Base-by-base conservation (phyloP, 441 rosid species). In the Eruca vesicaria region DNA sequence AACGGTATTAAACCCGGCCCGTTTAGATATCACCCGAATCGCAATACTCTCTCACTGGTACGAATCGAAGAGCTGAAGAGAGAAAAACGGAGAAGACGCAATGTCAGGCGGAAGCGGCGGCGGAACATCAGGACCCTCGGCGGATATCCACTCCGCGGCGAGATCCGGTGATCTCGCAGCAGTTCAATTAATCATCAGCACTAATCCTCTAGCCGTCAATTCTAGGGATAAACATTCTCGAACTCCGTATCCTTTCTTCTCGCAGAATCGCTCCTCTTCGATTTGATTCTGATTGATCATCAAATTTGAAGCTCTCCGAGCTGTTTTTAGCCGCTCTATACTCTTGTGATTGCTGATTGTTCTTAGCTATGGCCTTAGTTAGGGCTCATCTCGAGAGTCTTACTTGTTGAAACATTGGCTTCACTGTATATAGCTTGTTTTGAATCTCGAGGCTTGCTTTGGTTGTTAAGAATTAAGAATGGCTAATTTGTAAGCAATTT, bases 181-280 rank as follows among this genome's bases (percentile, higher is more conserved):
- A 1, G 86, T 91, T 64, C 87, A 81, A 72, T 64, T 83, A 10
- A 86, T 88, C 20, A 83, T 92, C 72, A 74, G 76, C 57, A 79
- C 91, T 9, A 88, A 88, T 66, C 95, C 96, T 38, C 68, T 91
- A 78, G 84, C 86, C 8, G 74, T 91, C 70, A 92, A 93, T 79
- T 84, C 92, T 48, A 87, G 98, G 84, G 99, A 95, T 89, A 95
- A 87, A 81, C 98, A 88, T 84, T 92, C 97, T 31, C 84, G 98
- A 19, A 95, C 96, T 67, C 96, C 99, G 97, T 92, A 91, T 87
- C 95, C 92, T 83, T 60, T 50, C 45, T 10, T 60, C 57, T 41
- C 56, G 11, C 31, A 8, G 16, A 52, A 53, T 20, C 21, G 20
- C 6, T 67, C 6, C 7, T 48, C 75, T 33, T 56, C 52, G 18